Percentiles rank a stretch among this genome's conserved stretches.
Conservation (phyloP, 2,329 filamentous ascomycete genomes). For the Aspergillus ibericus region DNA sequence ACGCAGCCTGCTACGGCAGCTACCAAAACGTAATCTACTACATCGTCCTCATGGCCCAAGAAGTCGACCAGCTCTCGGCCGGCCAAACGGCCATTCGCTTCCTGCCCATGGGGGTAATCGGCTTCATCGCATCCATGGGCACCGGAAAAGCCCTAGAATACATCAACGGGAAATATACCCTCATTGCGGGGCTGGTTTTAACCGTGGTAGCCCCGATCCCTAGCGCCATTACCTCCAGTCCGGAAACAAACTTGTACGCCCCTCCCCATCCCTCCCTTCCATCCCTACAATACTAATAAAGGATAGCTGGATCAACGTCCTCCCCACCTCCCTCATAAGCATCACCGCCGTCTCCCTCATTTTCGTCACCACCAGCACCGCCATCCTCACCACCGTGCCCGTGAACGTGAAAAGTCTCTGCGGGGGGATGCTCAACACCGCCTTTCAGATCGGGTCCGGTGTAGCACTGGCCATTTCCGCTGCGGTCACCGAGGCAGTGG, state of each 20-base stretch:
- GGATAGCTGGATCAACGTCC: constrained; percentile 40
- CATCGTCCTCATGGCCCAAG: constrained; percentile 44
- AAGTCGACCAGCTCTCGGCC: constrained; percentile 41
- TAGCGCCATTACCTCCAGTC: constrained; percentile 26
- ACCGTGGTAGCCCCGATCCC: constrained; percentile 43
- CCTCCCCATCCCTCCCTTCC: neutral
- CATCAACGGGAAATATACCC: constrained; percentile 40
- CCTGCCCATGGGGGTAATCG: constrained; percentile 43
- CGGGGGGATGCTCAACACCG: constrained; percentile 46
- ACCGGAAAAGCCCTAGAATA: constrained; percentile 40
- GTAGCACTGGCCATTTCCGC: constrained; percentile 43
- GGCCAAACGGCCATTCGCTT: constrained; percentile 44
- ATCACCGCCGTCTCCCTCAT: constrained; percentile 44
- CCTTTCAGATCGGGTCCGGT: constrained; percentile 46
- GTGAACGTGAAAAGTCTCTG: constrained; percentile 44
- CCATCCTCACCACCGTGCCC: constrained; percentile 42
- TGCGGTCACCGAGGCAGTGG: constrained; percentile 41
- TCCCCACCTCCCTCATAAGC: constrained; percentile 42
- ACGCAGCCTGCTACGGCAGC: constrained; percentile 42
- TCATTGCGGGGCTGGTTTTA: constrained; percentile 36
- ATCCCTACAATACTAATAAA: constrained; percentile 6
- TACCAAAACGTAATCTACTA: constrained; percentile 48
- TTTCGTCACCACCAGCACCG: constrained; percentile 46
- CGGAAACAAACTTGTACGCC: constrained; percentile 26
- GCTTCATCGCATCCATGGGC: constrained; percentile 39